phyloP scores from a whole-genome alignment of 768 basidiomycete genomes.

The Phaeotremella fagi region DNA sequence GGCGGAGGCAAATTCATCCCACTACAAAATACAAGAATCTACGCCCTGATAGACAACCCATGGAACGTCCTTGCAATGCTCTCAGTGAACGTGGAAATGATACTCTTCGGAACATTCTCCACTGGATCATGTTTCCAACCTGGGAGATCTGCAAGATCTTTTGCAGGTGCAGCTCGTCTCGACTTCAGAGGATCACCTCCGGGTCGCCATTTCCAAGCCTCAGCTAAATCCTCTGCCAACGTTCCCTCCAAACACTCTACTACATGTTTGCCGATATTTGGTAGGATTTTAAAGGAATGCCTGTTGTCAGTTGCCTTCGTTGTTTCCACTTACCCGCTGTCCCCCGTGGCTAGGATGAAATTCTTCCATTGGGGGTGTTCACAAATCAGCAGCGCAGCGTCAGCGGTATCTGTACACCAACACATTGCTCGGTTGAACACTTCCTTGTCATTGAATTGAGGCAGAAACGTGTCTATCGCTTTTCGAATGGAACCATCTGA shows the following conservation, averaged over 20 bases:
- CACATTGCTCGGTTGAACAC: constrained; percentile 37
- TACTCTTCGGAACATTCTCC: no score
- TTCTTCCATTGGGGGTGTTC: constrained; percentile 37
- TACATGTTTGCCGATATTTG: constrained; percentile 35
- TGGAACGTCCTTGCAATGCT: no score
- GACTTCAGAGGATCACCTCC: constrained; percentile 13
- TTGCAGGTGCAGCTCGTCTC: constrained; percentile 16
- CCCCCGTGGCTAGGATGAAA: constrained; percentile 41
- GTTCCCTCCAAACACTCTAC: constrained; percentile 42
- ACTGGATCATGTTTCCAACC: constrained; percentile 38
- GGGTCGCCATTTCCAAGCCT: constrained; percentile 19
- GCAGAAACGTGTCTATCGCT: constrained; percentile 36
- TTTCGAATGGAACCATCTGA: constrained; percentile 23
- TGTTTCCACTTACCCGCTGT: no score
- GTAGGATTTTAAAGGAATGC: constrained; percentile 44
- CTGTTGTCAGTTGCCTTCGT: no score
- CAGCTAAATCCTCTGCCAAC: constrained; percentile 21
- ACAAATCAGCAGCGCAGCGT: constrained; percentile 36
- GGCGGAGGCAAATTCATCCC: no score
- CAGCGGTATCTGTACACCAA: constrained; percentile 45
- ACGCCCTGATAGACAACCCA: no score
- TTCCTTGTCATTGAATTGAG: constrained; percentile 22
- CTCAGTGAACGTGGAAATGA: no score
- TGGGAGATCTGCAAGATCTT: constrained; percentile 28
- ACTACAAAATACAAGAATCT: no score